Evolutionary conservation across 2,329 filamentous ascomycete species (phyloP), one percentile per base, ranked within the genome.

Genomic region (Coniochaeta sp.): DNA sequence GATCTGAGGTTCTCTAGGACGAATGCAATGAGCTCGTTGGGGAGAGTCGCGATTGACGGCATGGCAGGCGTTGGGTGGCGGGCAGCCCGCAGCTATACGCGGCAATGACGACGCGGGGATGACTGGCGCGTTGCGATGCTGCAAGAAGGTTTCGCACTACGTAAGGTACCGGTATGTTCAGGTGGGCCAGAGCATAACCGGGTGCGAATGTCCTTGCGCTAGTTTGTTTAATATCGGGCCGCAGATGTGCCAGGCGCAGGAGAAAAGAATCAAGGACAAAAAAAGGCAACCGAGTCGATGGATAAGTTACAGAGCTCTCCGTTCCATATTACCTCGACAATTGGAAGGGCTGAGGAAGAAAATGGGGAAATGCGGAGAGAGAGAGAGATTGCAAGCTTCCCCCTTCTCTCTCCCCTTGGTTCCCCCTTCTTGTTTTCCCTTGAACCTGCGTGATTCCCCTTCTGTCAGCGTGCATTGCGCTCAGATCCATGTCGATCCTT

Each of bases 21-120:
- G n/a, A 67, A 65, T 16, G 63, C 61, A 11, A 71, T 34, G 17
- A 71, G 64, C 62, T 71, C 69, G 33, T 63, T 63, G 17, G 69
- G 68, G 5, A 71, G 62, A 3, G 62, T 63, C 19, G 38, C 58
- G 52, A 69, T 59, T 17, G 59, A 60, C 36, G 59, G 55, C 60
- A 58, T 61, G 33, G 38, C 50, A n/a, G 16, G 14, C 7, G 26
- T 55, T 55, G 9, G 26, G 50, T 7, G 26, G 50, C 50, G 8
- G 14, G 6, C 22, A 55, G 26, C 26, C 38, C 38, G 38, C 22
- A 55, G 26, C 31, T 28, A 22, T 33, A 14, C 26, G 7, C 16
- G n/a, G 17, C n/a, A 38, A 38, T 38, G 54, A 57, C 38, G 54
- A 57, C n/a, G 34, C n/a, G 54, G 12, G 17, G 17, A 36, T 38